A percentile compares a stretch with the other conserved stretches of the same genome.
These are phyloP conservation scores for Salix udensis DNA, from an alignment of 345 rosid genomes.

Conservation along the genomic window DNA sequence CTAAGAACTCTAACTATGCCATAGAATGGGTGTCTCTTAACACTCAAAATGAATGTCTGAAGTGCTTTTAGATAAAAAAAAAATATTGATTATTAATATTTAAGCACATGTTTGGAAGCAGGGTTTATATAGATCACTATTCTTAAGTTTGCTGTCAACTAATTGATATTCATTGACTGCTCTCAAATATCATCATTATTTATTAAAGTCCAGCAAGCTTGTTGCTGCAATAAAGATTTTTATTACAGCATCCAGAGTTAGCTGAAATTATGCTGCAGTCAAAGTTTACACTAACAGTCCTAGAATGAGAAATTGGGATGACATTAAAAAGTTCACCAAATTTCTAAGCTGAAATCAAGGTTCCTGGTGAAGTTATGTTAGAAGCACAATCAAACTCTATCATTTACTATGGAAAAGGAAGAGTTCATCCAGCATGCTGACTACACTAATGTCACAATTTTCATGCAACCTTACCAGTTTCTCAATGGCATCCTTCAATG, in stretches of 20 bases:
- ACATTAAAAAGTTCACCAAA: background rate
- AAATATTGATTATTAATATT: background rate
- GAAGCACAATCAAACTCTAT: background rate
- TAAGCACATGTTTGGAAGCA: background rate
- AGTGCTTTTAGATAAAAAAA: background rate
- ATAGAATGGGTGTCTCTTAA: background rate
- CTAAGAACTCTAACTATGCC: too few relatives aligned
- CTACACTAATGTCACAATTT: background rate
- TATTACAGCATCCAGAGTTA: background rate
- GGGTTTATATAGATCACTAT: background rate
- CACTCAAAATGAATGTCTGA: background rate
- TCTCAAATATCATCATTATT: background rate
- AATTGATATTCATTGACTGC: background rate
- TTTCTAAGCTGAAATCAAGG: background rate
- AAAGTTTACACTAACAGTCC: background rate
- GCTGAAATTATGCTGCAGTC: background rate
- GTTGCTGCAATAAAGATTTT: too few relatives aligned
- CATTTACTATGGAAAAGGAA: background rate
- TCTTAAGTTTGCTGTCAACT: background rate
- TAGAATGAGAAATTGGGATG: background rate
- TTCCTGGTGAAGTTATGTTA: background rate
- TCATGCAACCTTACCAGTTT: constrained; percentile 46
- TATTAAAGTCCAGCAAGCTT: too few relatives aligned
- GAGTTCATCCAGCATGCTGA: background rate
- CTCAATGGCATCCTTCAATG: constrained; percentile 61